phyloP scores from a whole-genome alignment of 2,329 filamentous ascomycete genomes.

The Apiospora arundinis region DNA sequence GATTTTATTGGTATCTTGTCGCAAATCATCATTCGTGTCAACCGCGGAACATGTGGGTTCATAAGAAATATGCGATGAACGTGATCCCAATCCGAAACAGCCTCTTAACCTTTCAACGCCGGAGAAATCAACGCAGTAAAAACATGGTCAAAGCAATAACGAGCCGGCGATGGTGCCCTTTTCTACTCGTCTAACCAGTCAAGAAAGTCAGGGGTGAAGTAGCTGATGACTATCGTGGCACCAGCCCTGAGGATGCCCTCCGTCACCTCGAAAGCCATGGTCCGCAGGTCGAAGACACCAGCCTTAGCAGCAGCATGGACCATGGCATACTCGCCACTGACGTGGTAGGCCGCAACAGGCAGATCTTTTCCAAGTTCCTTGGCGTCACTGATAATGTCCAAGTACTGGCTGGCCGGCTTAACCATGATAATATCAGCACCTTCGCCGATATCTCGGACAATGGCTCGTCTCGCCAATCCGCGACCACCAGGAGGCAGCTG shows the following conservation, averaged over 20 bases:
- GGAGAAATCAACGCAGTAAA: background rate
- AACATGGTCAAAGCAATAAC: background rate
- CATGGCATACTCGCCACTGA: conserved; percentile 97
- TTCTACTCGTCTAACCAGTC: conserved; percentile 66
- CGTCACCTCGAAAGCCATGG: conserved; percentile 93
- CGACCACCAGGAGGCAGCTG: conserved; percentile 92
- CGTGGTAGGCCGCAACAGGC: conserved; percentile 94
- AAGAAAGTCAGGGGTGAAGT: conserved; percentile 86
- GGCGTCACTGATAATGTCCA: conserved; percentile 97
- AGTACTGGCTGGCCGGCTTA: conserved; percentile 93
- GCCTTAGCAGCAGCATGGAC: conserved; percentile 95
- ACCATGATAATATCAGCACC: conserved; percentile 99
- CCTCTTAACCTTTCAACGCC: conserved; percentile 9
- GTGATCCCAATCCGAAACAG: background rate
- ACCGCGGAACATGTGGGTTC: background rate
- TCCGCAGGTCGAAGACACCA: conserved; percentile 92
- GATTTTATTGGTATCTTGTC: conserved; percentile 15
- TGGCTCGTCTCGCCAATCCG: conserved; percentile 88
- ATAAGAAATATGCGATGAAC: background rate
- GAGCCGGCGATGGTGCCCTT: background rate
- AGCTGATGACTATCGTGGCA: conserved; percentile 90
- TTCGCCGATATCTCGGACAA: conserved; percentile 87
- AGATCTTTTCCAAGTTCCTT: conserved; percentile 93
- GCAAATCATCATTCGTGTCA: conserved; percentile 16
- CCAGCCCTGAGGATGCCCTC: conserved; percentile 93